Base-by-base conservation (phyloP, 371 early-diverging fungal species). In the Syncephalastrum monosporum region DNA sequence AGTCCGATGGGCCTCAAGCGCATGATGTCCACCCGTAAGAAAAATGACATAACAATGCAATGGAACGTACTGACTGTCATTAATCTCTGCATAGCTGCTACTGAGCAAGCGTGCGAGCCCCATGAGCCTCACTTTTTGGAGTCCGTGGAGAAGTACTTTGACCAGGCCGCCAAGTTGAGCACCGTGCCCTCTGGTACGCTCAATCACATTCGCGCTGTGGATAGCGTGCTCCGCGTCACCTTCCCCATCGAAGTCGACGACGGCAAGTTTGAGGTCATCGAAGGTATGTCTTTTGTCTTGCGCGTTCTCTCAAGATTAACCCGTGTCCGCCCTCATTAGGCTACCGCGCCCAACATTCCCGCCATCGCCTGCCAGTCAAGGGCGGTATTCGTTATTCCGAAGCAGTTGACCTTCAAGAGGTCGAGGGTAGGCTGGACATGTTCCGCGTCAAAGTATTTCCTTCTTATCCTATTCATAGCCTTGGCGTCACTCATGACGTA, bases 311-410 rank as follows among this genome's bases (percentile, higher is more conserved):
- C 27, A 27, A 52, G 15, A 52, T 6, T 29, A 33, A 41, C 38
- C 7, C 19, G 7, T 8, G 13, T 21, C 12, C 4, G 0, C n/a
- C 25, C 10, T 10, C 13, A 19, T 14, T 45, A 79, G 88, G 90
- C 42, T 92, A 92, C 67, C 91, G 94, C 61, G 92, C 91, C 50
- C 93, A 94, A 69, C 93, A 94, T 71, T 92, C 92, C 19, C 88
- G 92, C 53, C 94, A 93, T 68, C 80, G 90, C 51, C 82, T 91
- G 47, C 93, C 93, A 15, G 89, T 89, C 60, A 93, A 94, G 76
- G 93, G 92, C 61, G 93, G 93, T 60, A 92, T 91, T 57, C 88
- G 91, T 50, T 92, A 83, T 69, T 85, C 89, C 42, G 81, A 85
- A 27, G 88, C 88, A 59, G 93, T 93, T 16, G 91, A 92, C 66